Base-by-base conservation (phyloP, 352 stramenopile genomes). In the Blastocystis hominis region DNA sequence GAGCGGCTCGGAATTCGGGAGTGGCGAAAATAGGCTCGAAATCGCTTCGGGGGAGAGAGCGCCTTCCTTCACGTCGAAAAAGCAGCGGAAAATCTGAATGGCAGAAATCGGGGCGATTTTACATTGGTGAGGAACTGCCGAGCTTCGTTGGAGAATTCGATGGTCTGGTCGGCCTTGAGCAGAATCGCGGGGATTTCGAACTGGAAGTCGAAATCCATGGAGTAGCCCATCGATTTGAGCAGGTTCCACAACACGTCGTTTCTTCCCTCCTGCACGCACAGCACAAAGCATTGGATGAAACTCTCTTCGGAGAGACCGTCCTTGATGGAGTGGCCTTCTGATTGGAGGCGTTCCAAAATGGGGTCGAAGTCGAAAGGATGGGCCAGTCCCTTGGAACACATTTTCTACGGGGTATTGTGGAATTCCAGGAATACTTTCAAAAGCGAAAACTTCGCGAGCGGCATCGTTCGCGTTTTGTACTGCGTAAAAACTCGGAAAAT, bases 401-500 rank as follows among this genome's bases (percentile, higher is more conserved):
- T 40, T n/a, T 42, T 66, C 70, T 80, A 64, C 2, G 7, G 6
- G 13, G n/a, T 63, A 80, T 72, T 3, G 42, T 7, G 30, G 17
- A 80, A 15, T 10, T 47, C 30, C 17, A 75, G 15, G 42, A 44
- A 47, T 24, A 80, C 70, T 15, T 84, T 46, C 47, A 84, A 84
- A 17, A 66, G 44, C 10, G 53, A 44, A 15, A 84, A 40, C 34
- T 84, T 53, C 20, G 30, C 72, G 40, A 53, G 36, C 38, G 36
- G 59, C 17, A 84, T 38, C 20, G 50, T 44, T 36, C 59, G 72
- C n/a, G 47, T 84, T 13, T 61, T 50, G n/a, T 34, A 66, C 10
- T 53, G 72, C 34, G 59, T 84, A 34, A 84, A 84, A 13, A 84
- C 36, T 38, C 72, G 72, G 50, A 84, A 84, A 20, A 84, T 68